Evolutionary conservation across 495 filamentous ascomycete species (phyloP).

Genomic region (Penicillium subrubescens): DNA sequence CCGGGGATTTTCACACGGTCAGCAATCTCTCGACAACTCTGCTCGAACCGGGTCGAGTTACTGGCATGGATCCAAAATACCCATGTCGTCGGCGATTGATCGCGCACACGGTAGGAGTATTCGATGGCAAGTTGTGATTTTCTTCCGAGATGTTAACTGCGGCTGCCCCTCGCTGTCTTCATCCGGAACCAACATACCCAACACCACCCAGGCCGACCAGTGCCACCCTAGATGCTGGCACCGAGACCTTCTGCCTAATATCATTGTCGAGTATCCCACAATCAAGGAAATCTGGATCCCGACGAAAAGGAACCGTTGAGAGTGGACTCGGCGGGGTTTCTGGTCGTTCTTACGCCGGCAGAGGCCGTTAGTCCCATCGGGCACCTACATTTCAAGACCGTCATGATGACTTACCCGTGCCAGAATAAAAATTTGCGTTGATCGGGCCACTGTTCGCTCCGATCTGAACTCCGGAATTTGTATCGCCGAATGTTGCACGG

Average conservation of each 20-base stretch:
- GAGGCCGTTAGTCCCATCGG: not conserved
- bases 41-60: constrained; percentile 39
- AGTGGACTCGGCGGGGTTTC: constrained; percentile 26
- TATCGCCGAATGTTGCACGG: constrained; percentile 4
- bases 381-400: not conserved
- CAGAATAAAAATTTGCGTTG: not conserved
- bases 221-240: constrained; percentile 23
- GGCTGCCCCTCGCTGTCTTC: constrained; percentile 13
- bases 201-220: constrained; percentile 39
- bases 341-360: not conserved
- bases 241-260: constrained; percentile 12
- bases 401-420: constrained; percentile 10
- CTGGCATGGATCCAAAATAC: constrained; percentile 55
- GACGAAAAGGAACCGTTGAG: constrained; percentile 32
- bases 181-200: constrained; percentile 28
- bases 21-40: constrained; percentile 44
- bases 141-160: constrained; percentile 19
- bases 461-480: constrained; percentile 9
- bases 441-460: constrained; percentile 14
- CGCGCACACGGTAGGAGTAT: constrained; percentile 35
- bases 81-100: constrained; percentile 43
- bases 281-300: constrained; percentile 38
- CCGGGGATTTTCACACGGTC: constrained; percentile 35
- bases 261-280: constrained; percentile 14
- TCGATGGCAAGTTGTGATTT: constrained; percentile 46